Evolutionary conservation across 2,329 filamentous ascomycete genomes (phyloP), one percentile per base, ranked within the genome.

Genomic region (Colletotrichum spaethianum): DNA sequence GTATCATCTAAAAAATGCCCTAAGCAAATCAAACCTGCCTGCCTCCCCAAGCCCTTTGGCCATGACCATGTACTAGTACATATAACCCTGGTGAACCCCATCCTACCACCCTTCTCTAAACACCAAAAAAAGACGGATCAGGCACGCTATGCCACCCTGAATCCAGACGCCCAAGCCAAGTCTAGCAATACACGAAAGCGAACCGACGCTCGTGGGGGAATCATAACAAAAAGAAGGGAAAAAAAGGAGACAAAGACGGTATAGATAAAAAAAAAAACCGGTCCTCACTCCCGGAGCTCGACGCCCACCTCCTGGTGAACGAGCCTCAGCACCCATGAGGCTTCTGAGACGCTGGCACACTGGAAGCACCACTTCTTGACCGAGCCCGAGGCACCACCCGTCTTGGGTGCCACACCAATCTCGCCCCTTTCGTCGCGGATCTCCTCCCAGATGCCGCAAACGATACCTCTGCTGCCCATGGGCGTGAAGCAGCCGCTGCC

Each of bases 391-490:
- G 87, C 83, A 31, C 83, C 84, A 8, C 88, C 88, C 28, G 83
- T 86, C 62, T 85, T 83, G 2, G 88, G 87, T 52, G 83, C 88
- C 23, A 84, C 81, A 33, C 88, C 88, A 14, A 86, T 84, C 50
- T 87, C 85, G 31, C 89, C 89, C 31, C 89, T 86, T 74, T 89
- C 89, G 74, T 92, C 89, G 60, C 91, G 91, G 76, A 92, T 84
- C 75, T 94, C 91, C 80, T 96, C 93, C 91, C 94, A 96, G 44
- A 98, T 93, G 75, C 93, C 95, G 67, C 97, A 91, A 1, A 96
- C 94, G 77, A 98, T 96, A 57, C 95, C 95, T 42, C 93, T 93
- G 75, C 93, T 90, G 6, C 94, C 95, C 72, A 98, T 90, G 23
- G 93, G 87, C 75, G 95, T 93, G 82, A 98, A 97, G 78, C 93